Conservation (phyloP, 108 stramenopile genomes). For the Skeletonema grethae region DNA sequence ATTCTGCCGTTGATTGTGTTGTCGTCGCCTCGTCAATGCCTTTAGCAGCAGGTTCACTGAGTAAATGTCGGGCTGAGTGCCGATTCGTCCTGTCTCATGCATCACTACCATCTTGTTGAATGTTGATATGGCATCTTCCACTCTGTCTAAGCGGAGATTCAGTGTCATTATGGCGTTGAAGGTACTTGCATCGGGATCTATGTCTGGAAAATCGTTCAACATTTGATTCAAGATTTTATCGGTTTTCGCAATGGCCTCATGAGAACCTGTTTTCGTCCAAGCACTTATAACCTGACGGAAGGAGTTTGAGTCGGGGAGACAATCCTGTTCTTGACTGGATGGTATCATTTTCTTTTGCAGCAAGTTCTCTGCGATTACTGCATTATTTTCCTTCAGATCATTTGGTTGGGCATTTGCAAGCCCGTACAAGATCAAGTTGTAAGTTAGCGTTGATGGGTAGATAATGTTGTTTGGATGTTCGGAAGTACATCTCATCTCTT, state of each 20-base stretch:
- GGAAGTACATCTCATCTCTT: neutral
- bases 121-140: conserved; percentile 1
- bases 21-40: conserved; percentile 6
- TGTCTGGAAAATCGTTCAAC: conserved; percentile 15
- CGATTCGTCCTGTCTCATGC: neutral
- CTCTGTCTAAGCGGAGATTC: neutral
- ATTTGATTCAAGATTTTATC: conserved; percentile 12
- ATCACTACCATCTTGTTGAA: conserved; percentile 5
- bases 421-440: conserved; percentile 29
- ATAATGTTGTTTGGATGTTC: neutral
- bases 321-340: neutral
- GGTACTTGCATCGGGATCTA: conserved; percentile 23
- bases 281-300: conserved; percentile 21
- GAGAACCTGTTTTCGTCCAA: conserved; percentile 28
- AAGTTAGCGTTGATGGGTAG: conserved; percentile 15
- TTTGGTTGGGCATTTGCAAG: conserved; percentile 19
- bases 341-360: conserved; percentile 24
- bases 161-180: conserved; percentile 34
- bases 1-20: neutral
- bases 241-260: conserved; percentile 12
- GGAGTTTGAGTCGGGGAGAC: conserved; percentile 21
- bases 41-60: conserved; percentile 26
- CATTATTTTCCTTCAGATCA: conserved; percentile 21
- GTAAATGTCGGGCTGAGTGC: conserved; percentile 22
- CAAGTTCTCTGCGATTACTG: conserved; percentile 23